A percentile compares a stretch with the other conserved stretches of the same genome.
These are phyloP conservation scores for Oryza meyeriana DNA, from an alignment of 176 grass and related monocot species.

Conservation along the genomic window DNA sequence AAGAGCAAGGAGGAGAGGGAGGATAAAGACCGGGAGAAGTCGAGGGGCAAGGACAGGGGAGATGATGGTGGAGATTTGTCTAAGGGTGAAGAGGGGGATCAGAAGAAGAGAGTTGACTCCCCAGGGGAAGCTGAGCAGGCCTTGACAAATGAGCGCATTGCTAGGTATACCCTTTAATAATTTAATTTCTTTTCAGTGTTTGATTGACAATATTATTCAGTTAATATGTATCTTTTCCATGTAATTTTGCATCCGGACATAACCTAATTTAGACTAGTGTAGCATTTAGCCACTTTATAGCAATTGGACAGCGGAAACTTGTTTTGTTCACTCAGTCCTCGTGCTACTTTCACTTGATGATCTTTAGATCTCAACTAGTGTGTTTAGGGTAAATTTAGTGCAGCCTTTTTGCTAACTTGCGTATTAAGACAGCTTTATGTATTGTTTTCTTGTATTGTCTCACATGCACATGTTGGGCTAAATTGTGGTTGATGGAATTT, in stretches of 20 bases:
- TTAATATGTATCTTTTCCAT: background rate
- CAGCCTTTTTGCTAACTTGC: background rate
- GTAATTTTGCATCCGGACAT: background rate
- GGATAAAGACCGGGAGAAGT: slow-evolving; percentile 55
- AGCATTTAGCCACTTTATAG: background rate
- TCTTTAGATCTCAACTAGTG: background rate
- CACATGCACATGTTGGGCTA: background rate
- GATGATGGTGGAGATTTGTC: slow-evolving; percentile 39
- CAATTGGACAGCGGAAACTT: background rate
- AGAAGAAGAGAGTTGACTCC: slow-evolving; percentile 30
- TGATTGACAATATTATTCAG: background rate
- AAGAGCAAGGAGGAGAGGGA: slow-evolving; percentile 54
- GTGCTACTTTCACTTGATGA: background rate
- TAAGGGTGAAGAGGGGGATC: slow-evolving; percentile 36
- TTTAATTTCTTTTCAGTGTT: slow-evolving; percentile 15
- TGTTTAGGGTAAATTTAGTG: background rate
- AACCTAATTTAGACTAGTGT: background rate
- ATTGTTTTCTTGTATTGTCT: background rate
- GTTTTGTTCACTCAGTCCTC: background rate
- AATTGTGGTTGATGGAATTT: background rate
- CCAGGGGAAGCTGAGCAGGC: slow-evolving; percentile 16
- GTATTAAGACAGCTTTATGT: background rate
- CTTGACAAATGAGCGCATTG: slow-evolving; percentile 45
- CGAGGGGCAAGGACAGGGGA: slow-evolving; percentile 45
- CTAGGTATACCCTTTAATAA: slow-evolving; percentile 41